Evolutionary conservation across 805 yeast genomes (phyloP).

Genomic region (Ascoidea tarda): DNA sequence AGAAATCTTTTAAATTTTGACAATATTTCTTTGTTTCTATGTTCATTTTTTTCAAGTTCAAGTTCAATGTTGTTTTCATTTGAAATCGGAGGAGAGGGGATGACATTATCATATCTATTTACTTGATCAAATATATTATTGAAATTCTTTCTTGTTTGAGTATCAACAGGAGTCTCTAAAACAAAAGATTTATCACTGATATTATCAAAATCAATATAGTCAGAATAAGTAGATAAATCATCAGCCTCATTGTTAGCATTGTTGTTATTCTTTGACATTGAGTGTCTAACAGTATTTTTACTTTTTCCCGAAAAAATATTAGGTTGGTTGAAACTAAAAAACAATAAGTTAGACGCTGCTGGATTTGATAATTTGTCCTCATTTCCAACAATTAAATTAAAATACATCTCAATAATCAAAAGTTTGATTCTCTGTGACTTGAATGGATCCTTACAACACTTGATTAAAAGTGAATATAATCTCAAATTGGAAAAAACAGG

Average conservation of each 20-base stretch:
- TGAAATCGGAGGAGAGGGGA: no score
- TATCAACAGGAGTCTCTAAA: not conserved
- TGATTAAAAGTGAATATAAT: not conserved
- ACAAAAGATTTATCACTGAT: no score
- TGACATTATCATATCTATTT: no score
- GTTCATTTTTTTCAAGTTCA: not conserved
- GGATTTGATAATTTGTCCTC: not conserved
- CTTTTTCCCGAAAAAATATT: no score
- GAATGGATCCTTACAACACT: not conserved
- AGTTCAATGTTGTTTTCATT: no score
- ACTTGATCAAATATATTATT: no score
- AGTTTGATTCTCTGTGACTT: not conserved
- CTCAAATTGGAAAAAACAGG: not conserved
- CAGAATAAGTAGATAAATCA: not conserved
- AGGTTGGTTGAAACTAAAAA: no score
- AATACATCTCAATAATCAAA: not conserved
- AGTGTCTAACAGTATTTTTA: no score
- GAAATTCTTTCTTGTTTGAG: not conserved
- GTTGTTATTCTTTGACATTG: no score
- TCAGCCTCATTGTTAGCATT: not conserved
- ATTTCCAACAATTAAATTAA: not conserved
- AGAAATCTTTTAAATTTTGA: no score
- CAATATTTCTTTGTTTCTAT: not conserved
- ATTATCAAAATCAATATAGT: not conserved
- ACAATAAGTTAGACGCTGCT: not conserved